Conservation (phyloP, 2,329 filamentous ascomycete species). For the Paracoccidioides brasiliensis region DNA sequence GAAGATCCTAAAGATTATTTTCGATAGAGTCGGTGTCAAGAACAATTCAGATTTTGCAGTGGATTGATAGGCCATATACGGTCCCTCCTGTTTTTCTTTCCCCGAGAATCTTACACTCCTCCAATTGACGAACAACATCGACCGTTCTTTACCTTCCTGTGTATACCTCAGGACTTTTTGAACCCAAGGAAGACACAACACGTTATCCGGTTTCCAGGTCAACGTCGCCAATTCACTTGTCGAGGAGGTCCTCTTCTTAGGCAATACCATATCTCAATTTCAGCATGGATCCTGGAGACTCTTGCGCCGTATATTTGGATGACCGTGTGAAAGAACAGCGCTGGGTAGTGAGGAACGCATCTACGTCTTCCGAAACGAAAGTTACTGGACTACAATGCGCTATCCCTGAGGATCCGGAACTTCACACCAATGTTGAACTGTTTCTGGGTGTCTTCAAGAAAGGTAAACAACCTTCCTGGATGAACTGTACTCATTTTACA, state of each 20-base stretch:
- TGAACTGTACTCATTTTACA: background rate
- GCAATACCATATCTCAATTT: background rate
- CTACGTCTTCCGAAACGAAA: constrained; percentile 15
- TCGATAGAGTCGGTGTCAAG: no score
- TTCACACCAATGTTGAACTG: constrained; percentile 37
- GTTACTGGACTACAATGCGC: constrained; percentile 17
- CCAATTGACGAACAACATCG: no score
- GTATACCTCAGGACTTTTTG: background rate
- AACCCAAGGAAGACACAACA: background rate
- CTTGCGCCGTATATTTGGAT: constrained; percentile 35
- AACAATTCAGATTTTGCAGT: no score
- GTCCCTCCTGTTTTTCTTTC: no score
- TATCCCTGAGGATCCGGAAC: constrained; percentile 29
- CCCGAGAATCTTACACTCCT: no score
- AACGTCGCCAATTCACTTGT: background rate
- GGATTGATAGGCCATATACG: no score
- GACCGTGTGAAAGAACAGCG: constrained; percentile 32
- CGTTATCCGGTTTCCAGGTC: background rate
- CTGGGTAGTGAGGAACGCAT: constrained; percentile 29
- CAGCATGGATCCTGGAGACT: constrained; percentile 31
- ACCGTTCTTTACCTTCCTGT: background rate
- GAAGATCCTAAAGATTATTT: background rate
- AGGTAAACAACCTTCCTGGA: constrained; percentile 26
- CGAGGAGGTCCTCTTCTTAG: background rate
- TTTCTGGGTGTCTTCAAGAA: constrained; percentile 40